A percentile compares a stretch with the other conserved stretches of the same genome.
phyloP scores from a whole-genome alignment of 1,139 yeast genomes.

The Suhomyces atakaporum region DNA sequence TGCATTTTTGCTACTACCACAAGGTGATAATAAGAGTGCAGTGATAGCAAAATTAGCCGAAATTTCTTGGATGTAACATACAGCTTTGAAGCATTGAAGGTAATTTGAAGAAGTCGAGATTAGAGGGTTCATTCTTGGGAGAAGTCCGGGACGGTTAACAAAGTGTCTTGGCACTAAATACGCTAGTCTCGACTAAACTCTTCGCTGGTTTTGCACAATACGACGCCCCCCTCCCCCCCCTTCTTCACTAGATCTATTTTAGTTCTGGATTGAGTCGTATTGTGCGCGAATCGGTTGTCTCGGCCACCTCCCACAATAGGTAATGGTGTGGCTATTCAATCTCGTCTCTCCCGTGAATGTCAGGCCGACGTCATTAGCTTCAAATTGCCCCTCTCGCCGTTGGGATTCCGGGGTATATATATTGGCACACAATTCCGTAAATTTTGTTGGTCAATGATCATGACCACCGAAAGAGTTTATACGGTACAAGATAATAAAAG shows the following conservation, averaged over 20 bases:
- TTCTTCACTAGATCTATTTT: background rate
- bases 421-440: conserved; percentile 1
- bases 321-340: background rate
- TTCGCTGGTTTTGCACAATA: too few relatives aligned
- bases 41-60: too few relatives aligned
- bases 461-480: conserved; percentile 7
- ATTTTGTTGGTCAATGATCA: background rate
- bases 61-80: too few relatives aligned
- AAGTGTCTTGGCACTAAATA: too few relatives aligned
- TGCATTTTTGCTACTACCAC: too few relatives aligned
- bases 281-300: conserved; percentile 1
- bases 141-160: too few relatives aligned
- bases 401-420: conserved; percentile 8
- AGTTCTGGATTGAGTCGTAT: background rate
- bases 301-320: background rate
- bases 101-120: too few relatives aligned
- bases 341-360: background rate
- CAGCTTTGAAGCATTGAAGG: too few relatives aligned
- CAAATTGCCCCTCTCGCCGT: conserved; percentile 2
- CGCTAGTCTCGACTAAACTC: too few relatives aligned
- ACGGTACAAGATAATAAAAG: conserved; percentile 10
- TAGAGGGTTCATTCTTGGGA: too few relatives aligned
- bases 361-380: conserved; percentile 3
- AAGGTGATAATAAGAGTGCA: too few relatives aligned
- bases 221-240: too few relatives aligned